Conservation (phyloP, 352 stramenopile genomes). For the Phytophthora fragariae region DNA sequence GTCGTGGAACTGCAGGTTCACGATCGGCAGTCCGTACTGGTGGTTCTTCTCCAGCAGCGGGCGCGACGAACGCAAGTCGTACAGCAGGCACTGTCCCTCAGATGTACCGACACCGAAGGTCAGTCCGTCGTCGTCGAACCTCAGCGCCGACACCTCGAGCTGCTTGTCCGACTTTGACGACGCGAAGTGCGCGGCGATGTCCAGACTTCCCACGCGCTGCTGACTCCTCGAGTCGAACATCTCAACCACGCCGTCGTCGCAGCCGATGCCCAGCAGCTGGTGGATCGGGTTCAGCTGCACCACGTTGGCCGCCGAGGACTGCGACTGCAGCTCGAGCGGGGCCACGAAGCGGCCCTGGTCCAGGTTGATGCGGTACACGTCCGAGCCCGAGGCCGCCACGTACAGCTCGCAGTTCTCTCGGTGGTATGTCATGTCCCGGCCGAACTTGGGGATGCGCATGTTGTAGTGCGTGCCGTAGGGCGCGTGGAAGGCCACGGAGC, state of each 20-base stretch:
- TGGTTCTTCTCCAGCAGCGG: slow-evolving; percentile 97
- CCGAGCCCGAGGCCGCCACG: slow-evolving; percentile 83
- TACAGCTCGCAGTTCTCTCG: slow-evolving; percentile 96
- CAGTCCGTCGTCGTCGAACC: slow-evolving; percentile 95
- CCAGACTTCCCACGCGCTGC: slow-evolving; percentile 72
- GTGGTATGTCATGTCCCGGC: slow-evolving; percentile 98
- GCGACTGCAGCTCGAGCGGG: slow-evolving; percentile 74
- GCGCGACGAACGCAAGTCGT: slow-evolving; percentile 96
- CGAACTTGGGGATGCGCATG: slow-evolving; percentile 97
- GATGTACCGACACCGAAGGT: slow-evolving; percentile 96
- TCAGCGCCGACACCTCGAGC: slow-evolving; percentile 94
- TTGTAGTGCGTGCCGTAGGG: slow-evolving; percentile 97
- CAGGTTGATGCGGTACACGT: slow-evolving; percentile 98
- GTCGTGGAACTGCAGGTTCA: slow-evolving; percentile 95
- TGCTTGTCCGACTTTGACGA: slow-evolving; percentile 37
- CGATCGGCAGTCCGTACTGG: slow-evolving; percentile 97
- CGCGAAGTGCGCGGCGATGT: slow-evolving; percentile 49
- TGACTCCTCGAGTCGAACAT: slow-evolving; percentile 96
- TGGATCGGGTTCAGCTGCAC: slow-evolving; percentile 92
- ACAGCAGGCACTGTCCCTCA: slow-evolving; percentile 94
- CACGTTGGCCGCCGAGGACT: slow-evolving; percentile 84
- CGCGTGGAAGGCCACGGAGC: slow-evolving; percentile 98
- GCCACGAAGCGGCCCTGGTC: slow-evolving; percentile 97
- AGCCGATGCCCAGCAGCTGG: slow-evolving; percentile 90
- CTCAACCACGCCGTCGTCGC: slow-evolving; percentile 95